Evolutionary conservation across 257 asterid species (phyloP), one percentile per base, ranked within the genome.

Genomic region (Orobanche coerulescens): DNA sequence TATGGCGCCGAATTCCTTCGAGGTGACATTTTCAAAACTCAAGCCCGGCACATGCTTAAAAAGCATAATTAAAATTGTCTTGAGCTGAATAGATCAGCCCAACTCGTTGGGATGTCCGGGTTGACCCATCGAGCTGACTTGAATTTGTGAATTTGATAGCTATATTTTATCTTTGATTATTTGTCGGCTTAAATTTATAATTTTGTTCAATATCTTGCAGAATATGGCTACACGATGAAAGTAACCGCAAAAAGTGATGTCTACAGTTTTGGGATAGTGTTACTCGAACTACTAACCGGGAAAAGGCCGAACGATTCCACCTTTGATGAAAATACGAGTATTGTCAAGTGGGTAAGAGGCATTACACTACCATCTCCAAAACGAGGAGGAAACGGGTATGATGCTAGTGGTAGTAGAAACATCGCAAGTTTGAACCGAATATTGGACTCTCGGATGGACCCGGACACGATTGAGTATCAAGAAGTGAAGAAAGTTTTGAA

Each of bases 191-290:
- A n/a, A n/a, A n/a, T n/a, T n/a, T n/a, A n/a, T n/a, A n/a, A 8
- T 11, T 11, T 37, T 37, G 2, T 1, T 2, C 23, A 9, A 50
- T 36, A 50, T 48, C 5, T 62, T 75, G 76, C 82, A 84, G 90
- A 87, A 52, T 87, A 87, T 59, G 90, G 79, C 0, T 84, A 87
- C 72, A 87, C 94, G 0, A 10, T 71, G 74, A 84, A 78, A 58
- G 81, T 87, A 8, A 84, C 82, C 0, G 90, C 80, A 76, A 87
- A 84, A 73, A 84, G 95, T 30, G 95, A 87, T n/a, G 94, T 87
- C 3, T 87, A 87, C 49, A 86, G 95, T 69, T 86, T 78, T 2
- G 95, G 95, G 1, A 81, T 86, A 39, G 81, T 86, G 74, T 43
- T 87, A n/a, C 28, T 87, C 75, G 95, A 87, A 61, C 72, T 87